These are phyloP conservation scores for Canavalia gladiata DNA, from an alignment of 306 rosid species.

Conservation along the genomic window DNA sequence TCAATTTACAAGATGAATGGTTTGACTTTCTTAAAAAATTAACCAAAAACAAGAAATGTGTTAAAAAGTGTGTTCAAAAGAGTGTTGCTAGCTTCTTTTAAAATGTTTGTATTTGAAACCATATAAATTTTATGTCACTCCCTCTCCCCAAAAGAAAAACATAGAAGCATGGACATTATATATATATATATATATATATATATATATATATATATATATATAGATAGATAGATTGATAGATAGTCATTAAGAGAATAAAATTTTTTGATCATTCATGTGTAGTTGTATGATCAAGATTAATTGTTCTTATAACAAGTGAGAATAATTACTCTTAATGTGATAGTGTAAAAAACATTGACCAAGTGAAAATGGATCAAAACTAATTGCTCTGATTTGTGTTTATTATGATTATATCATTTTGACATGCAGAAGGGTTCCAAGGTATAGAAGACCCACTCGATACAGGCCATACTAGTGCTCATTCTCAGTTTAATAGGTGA, in stretches of 20 bases:
- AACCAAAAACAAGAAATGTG: no score
- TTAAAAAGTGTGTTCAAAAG: no score
- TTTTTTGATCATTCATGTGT: background rate
- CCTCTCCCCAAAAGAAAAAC: background rate
- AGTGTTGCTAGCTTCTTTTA: background rate
- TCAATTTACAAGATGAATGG: no score
- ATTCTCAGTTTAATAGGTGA: constrained; percentile 51
- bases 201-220: no score
- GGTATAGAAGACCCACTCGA: constrained; percentile 92
- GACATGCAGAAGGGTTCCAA: constrained; percentile 85
- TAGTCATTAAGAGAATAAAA: background rate
- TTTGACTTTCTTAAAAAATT: no score
- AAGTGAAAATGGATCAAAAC: background rate
- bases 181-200: no score
- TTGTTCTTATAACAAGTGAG: no score
- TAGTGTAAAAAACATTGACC: background rate
- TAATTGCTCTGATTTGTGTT: constrained; percentile 19
- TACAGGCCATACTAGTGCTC: constrained; percentile 84
- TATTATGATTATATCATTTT: constrained; percentile 35
- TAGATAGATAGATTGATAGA: no score
- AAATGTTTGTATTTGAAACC: constrained; percentile 1
- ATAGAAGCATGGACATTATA: background rate
- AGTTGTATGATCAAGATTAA: background rate
- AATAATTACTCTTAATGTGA: background rate
- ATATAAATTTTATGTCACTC: background rate